phyloP scores from a whole-genome alignment of 1,284 basidiomycete species.

The Fistulina hepatica region DNA sequence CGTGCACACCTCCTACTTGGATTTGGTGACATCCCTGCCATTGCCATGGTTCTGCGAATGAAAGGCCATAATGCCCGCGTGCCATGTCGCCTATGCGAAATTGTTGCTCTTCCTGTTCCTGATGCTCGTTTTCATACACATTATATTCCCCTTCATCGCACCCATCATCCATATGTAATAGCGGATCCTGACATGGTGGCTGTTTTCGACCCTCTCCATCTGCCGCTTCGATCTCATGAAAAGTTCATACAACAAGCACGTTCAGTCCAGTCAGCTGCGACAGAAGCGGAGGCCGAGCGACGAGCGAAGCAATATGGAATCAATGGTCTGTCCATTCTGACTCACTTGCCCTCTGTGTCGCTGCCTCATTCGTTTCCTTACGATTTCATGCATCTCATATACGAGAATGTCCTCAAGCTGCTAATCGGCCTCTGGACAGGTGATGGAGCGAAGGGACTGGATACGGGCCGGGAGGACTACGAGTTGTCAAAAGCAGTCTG shows the following conservation, averaged over 20 bases:
- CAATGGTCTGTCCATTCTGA: conserved; percentile 29
- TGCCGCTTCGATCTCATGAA: conserved; percentile 29
- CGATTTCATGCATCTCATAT: conserved; percentile 40
- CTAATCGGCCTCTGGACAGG: conserved; percentile 31
- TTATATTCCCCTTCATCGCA: conserved; percentile 28
- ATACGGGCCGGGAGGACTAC: conserved; percentile 24
- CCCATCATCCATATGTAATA: conserved; percentile 12
- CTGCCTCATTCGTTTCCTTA: conserved; percentile 33
- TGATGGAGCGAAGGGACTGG: conserved; percentile 28
- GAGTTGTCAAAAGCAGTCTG: conserved; percentile 23
- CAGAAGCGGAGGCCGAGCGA: conserved; percentile 15
- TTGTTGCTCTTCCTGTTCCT: conserved; percentile 26
- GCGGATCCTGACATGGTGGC: conserved; percentile 1
- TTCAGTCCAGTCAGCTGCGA: conserved; percentile 22
- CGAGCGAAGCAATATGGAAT: conserved; percentile 29
- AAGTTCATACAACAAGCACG: conserved; percentile 24
- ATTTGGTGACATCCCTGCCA: conserved; percentile 37
- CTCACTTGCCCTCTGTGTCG: conserved; percentile 23
- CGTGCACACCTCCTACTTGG: conserved; percentile 29
- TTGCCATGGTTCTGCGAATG: conserved; percentile 33
- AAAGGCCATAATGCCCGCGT: conserved; percentile 35
- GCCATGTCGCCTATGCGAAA: conserved; percentile 36
- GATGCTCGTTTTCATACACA: conserved; percentile 14
- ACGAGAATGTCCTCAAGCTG: conserved; percentile 31
- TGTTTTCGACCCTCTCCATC: conserved; percentile 23